Evolutionary conservation across 345 rosid species (phyloP), one percentile per base, ranked within the genome.

Genomic region (Corchorus olitorius): DNA sequence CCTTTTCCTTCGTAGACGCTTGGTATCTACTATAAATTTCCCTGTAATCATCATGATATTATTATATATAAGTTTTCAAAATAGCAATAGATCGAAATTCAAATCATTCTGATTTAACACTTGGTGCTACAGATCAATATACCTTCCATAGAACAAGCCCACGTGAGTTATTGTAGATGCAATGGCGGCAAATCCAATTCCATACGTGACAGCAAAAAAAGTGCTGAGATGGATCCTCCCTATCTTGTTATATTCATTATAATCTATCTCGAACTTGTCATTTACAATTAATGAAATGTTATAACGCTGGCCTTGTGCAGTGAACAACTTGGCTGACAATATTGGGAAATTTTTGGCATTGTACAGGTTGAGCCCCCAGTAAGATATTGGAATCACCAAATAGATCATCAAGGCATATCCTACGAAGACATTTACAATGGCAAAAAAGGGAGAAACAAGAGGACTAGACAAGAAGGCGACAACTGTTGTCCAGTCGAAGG

Each of bases 71-170:
- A 27, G 27, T 1, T 1, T 45, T 9, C 10, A 9, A 45, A 8
- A 20, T 11, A 19, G 13, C 33, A 59, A 19, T 27, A 27, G 27
- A 27, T 27, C 1, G 2, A 39, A 27, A 27, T 55, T 14, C 43
- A 33, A 15, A 7, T 67, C 72, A 12, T 67, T 46, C 27, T 27
- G 27, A 27, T n/a, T n/a, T n/a, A n/a, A n/a, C n/a, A n/a, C n/a
- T n/a, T n/a, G n/a, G n/a, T n/a, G n/a, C n/a, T n/a, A n/a, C n/a
- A n/a, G n/a, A n/a, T n/a, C 27, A 27, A 27, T 27, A n/a, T 80
- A 87, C 89, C 86, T 81, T 79, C 89, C 87, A 73, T 84, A 73
- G 50, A 87, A 87, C 75, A 87, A 70, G 58, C 79, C 77, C 27
- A 86, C 89, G 60, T 86, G 89, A 75, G 82, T 50, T 10, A 86